A percentile compares a stretch with the other conserved stretches of the same genome.
phyloP scores from a whole-genome alignment of 805 yeast species.

The Hanseniaspora jakobsenii region DNA sequence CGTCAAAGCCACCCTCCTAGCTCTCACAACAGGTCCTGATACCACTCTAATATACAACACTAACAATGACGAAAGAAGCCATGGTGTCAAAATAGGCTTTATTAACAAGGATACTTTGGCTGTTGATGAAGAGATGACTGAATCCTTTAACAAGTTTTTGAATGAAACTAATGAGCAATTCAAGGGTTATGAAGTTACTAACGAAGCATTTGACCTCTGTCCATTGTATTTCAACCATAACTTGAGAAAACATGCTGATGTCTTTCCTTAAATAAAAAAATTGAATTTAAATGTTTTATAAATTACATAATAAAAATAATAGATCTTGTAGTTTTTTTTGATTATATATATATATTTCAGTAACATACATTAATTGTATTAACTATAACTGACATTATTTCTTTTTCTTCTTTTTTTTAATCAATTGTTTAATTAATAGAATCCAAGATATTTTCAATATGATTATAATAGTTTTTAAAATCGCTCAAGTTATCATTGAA shows the following conservation, averaged over 20 bases:
- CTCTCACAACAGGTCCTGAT: constrained; percentile 27
- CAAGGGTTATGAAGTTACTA: constrained; percentile 28
- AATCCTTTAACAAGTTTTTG: constrained; percentile 21
- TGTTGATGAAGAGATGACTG: constrained; percentile 21
- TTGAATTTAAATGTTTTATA: too few species aligned
- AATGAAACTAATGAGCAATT: constrained; percentile 22
- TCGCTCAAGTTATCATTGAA: constrained; percentile 6
- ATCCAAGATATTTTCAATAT: constrained; percentile 5
- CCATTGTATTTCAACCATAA: constrained; percentile 40
- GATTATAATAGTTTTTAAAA: constrained; percentile 8
- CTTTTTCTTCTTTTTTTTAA: too few species aligned
- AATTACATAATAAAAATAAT: too few species aligned
- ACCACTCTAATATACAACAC: constrained; percentile 26
- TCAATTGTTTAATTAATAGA: too few species aligned
- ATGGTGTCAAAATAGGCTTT: constrained; percentile 21
- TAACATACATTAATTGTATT: too few species aligned
- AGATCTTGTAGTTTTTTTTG: too few species aligned
- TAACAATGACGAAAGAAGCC: constrained; percentile 19
- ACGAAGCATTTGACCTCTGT: constrained; percentile 30
- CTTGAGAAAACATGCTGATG: constrained; percentile 52
- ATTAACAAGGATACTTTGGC: constrained; percentile 18
- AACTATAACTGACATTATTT: too few species aligned
- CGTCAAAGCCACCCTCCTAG: constrained; percentile 25
- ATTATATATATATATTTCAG: too few species aligned
- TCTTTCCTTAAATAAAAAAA: constrained; percentile 20